Conservation (phyloP, 176 grass and related monocot genomes). For the Carex pumila region DNA sequence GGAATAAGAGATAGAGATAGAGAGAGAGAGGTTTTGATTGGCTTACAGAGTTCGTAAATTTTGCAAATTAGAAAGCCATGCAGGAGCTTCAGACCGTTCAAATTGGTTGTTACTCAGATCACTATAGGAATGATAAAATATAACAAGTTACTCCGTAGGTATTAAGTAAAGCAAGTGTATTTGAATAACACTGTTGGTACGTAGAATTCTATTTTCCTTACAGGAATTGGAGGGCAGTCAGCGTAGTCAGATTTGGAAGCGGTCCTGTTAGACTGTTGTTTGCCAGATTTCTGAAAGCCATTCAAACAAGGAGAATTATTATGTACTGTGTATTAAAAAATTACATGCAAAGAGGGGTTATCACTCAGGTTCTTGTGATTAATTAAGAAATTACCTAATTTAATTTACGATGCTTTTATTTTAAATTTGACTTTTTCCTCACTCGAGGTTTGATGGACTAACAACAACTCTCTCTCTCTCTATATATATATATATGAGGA, state of each 20-base stretch:
- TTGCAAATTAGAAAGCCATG: conserved; percentile 39
- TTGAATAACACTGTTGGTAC: background rate
- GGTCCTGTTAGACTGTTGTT: conserved; percentile 50
- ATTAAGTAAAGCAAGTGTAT: background rate
- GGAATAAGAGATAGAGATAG: background rate
- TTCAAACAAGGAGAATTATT: background rate
- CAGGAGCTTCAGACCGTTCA: conserved; percentile 44
- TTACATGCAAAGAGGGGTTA: background rate
- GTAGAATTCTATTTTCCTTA: conserved; percentile 34
- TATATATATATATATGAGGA: no score
- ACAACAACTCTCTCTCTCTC: no score
- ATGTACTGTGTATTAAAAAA: no score
- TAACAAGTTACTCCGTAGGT: background rate
- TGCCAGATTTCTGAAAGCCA: conserved; percentile 52
- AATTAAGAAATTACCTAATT: background rate
- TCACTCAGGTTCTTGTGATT: background rate
- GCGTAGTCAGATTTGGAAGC: conserved; percentile 49
- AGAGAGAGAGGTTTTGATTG: background rate
- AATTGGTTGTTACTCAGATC: conserved; percentile 83
- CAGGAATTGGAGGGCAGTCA: conserved; percentile 35
- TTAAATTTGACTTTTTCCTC: no score
- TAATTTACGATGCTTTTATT: background rate
- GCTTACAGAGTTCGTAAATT: conserved; percentile 53
- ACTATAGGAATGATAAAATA: conserved; percentile 27
- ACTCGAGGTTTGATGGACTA: no score